Conservation (phyloP, 2,329 filamentous ascomycete species). For the Verticillium tricorpus region DNA sequence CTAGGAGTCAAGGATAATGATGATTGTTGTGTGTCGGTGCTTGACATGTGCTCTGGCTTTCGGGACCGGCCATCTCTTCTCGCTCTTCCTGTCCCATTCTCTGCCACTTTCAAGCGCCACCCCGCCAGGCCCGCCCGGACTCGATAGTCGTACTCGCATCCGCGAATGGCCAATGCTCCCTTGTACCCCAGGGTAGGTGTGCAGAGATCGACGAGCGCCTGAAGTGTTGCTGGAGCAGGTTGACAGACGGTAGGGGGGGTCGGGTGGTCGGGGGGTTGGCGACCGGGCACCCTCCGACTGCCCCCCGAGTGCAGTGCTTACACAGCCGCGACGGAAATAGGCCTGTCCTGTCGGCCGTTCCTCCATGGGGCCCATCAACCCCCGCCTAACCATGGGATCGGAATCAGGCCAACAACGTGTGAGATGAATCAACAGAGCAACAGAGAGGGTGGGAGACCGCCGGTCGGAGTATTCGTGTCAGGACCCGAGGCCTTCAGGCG, state of each 20-base stretch:
- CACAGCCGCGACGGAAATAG: slow-evolving; percentile 3
- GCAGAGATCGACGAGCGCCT: neutral
- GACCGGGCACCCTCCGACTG: neutral
- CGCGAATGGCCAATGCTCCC: neutral
- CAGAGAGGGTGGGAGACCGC: neutral
- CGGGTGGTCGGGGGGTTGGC: neutral
- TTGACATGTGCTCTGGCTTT: too few species aligned
- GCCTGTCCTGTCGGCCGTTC: neutral
- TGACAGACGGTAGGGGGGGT: neutral
- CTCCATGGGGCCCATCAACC: neutral
- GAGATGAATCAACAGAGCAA: neutral
- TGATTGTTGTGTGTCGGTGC: too few species aligned
- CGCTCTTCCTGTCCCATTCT: too few species aligned
- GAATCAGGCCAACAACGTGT: neutral
- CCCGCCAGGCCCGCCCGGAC: too few species aligned
- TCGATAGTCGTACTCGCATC: neutral
- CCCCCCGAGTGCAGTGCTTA: neutral
- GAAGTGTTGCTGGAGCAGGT: neutral
- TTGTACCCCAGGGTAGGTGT: neutral
- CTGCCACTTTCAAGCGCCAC: too few species aligned
- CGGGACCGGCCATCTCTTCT: too few species aligned
- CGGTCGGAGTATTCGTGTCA: neutral
- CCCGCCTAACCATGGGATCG: neutral
- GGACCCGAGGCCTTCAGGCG: neutral
- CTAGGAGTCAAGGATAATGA: too few species aligned